These are phyloP conservation scores for Saturnispora galanensis DNA, from an alignment of 805 yeast species.

Conservation along the genomic window DNA sequence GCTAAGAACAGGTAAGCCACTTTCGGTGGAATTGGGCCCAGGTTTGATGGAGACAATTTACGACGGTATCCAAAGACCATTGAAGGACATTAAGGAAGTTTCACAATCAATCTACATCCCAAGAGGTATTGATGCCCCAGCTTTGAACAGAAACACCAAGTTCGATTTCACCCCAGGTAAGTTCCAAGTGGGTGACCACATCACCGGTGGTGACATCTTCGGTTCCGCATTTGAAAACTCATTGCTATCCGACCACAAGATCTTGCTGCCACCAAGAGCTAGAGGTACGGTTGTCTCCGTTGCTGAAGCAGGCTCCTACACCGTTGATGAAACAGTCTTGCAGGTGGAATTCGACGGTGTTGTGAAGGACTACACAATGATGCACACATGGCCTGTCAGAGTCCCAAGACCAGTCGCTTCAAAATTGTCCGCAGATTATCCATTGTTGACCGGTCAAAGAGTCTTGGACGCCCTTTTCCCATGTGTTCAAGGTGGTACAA, in stretches of 20 bases:
- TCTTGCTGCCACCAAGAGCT: slow-evolving; percentile 94
- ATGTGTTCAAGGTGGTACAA: slow-evolving; percentile 99
- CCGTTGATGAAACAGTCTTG: slow-evolving; percentile 77
- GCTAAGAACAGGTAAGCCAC: slow-evolving; percentile 95
- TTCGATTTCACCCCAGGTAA: slow-evolving; percentile 80
- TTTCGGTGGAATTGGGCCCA: slow-evolving; percentile 97
- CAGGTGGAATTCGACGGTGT: slow-evolving; percentile 94
- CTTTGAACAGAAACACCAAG: slow-evolving; percentile 70
- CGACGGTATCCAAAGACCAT: slow-evolving; percentile 99
- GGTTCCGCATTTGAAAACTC: slow-evolving; percentile 94
- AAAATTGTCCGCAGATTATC: slow-evolving; percentile 86
- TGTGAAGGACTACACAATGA: slow-evolving; percentile 75
- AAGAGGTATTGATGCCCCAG: slow-evolving; percentile 96
- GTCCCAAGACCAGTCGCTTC: slow-evolving; percentile 98
- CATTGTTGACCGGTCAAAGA: slow-evolving; percentile 96
- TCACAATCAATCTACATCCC: slow-evolving; percentile 95
- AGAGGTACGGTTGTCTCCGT: slow-evolving; percentile 91
- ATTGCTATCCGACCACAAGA: slow-evolving; percentile 83
- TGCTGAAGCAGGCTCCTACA: slow-evolving; percentile 85
- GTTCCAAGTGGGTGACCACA: slow-evolving; percentile 89
- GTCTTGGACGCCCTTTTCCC: slow-evolving; percentile 97
- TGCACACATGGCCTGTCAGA: slow-evolving; percentile 99
- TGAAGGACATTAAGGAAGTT: slow-evolving; percentile 78
- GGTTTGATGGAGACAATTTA: slow-evolving; percentile 98
- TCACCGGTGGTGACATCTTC: slow-evolving; percentile 95